Evolutionary conservation across 768 basidiomycete species (phyloP).

Genomic region (Stropharia rugosoannulata): DNA sequence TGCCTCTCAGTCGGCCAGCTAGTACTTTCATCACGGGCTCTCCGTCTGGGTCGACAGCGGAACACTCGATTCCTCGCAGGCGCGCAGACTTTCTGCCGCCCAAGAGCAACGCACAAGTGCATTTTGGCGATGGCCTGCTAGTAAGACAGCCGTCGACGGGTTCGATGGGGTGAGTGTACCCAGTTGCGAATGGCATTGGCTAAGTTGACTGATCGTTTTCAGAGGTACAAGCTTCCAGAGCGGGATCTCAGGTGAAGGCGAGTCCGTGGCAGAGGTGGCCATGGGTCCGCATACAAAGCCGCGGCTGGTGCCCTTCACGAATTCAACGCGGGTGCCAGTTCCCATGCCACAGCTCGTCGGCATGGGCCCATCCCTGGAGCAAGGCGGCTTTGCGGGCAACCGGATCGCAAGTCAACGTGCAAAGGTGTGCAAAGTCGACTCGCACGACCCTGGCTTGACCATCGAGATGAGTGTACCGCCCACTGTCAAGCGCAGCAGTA

Average conservation of each 20-base stretch:
- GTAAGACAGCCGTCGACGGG: slow-evolving; percentile 35
- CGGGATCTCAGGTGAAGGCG: slow-evolving; percentile 37
- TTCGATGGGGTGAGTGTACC: slow-evolving; percentile 25
- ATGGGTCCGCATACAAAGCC: slow-evolving; percentile 42
- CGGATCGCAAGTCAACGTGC: slow-evolving; percentile 67
- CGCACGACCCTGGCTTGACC: slow-evolving; percentile 12
- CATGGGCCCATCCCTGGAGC: slow-evolving; percentile 20
- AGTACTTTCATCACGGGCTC: slow-evolving; percentile 55
- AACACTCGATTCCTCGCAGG: slow-evolving; percentile 63
- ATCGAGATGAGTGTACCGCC: slow-evolving; percentile 27
- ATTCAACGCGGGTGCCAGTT: slow-evolving; percentile 63
- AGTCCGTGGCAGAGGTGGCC: slow-evolving; percentile 28
- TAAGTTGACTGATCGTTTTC: neutral
- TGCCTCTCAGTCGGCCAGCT: slow-evolving; percentile 36
- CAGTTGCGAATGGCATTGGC: neutral
- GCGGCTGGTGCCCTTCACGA: slow-evolving; percentile 71
- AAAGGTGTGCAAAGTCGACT: slow-evolving; percentile 41
- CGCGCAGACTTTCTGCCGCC: slow-evolving; percentile 71
- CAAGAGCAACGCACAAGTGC: slow-evolving; percentile 42
- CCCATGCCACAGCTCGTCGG: slow-evolving; percentile 54
- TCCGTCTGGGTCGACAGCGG: slow-evolving; percentile 64
- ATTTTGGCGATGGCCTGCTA: slow-evolving; percentile 34
- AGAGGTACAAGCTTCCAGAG: slow-evolving; percentile 57
- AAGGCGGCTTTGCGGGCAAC: slow-evolving; percentile 30
- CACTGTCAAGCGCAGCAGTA: slow-evolving; percentile 35